phyloP scores from a whole-genome alignment of 2,329 filamentous ascomycete genomes.

The Arthrobotrys entomopaga region DNA sequence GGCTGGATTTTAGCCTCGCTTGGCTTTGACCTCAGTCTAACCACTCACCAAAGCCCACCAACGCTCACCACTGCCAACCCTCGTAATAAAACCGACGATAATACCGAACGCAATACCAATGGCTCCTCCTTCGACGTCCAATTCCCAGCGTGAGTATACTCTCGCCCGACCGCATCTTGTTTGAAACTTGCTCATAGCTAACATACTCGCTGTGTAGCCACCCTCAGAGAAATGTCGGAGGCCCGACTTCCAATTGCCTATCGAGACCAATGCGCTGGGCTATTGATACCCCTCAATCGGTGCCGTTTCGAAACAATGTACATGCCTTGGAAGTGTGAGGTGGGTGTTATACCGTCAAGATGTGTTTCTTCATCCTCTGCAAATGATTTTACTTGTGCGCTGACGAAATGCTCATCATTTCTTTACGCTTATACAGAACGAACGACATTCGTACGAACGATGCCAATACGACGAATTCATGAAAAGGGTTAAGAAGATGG shows the following conservation, averaged over 20 bases:
- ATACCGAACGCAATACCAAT: constrained; percentile 17
- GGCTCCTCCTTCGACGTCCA: constrained; percentile 30
- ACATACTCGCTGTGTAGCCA: constrained; percentile 10
- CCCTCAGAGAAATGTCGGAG: constrained; percentile 47
- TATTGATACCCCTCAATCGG: constrained; percentile 93
- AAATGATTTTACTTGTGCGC: background rate
- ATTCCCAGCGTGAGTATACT: constrained; percentile 22
- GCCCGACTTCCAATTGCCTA: constrained; percentile 73
- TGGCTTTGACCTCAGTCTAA: constrained; percentile 2
- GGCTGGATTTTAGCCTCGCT: constrained; percentile 3
- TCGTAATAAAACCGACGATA: background rate
- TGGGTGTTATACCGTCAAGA: constrained; percentile 68
- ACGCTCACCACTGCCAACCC: background rate
- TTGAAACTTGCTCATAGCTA: constrained; percentile 3
- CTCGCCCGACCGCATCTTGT: constrained; percentile 10
- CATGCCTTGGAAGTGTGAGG: constrained; percentile 96
- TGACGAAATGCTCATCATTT: constrained; percentile 41
- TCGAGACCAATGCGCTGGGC: constrained; percentile 92
- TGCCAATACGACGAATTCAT: constrained; percentile 99
- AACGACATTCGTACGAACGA: constrained; percentile 98
- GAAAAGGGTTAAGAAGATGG: constrained; percentile 98
- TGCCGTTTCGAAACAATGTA: constrained; percentile 94
- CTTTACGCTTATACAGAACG: constrained; percentile 70
- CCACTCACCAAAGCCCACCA: constrained; percentile 3
- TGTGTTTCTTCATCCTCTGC: background rate